A percentile compares a stretch with the other conserved stretches of the same genome.
Conservation (phyloP, 2,329 filamentous ascomycete species). For the Elsinoe perseae region DNA sequence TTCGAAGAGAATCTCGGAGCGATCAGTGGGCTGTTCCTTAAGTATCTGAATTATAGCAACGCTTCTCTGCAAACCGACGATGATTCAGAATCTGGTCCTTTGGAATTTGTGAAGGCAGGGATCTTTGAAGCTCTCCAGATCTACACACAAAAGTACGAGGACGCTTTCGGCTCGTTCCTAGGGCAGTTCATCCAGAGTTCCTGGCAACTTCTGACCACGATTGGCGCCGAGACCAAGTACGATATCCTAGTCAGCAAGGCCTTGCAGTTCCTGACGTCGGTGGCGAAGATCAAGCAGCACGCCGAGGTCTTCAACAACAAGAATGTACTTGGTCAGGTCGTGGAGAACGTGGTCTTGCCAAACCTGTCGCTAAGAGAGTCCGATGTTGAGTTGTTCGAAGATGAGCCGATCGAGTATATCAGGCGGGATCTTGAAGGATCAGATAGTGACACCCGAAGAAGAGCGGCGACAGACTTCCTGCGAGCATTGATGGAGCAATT, state of each 20-base stretch:
- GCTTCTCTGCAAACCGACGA: constrained; percentile 74
- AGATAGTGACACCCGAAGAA: constrained; percentile 83
- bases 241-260: constrained; percentile 92
- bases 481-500: constrained; percentile 83
- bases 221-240: constrained; percentile 83
- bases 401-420: constrained; percentile 98
- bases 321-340: constrained; percentile 71
- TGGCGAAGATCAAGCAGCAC: constrained; percentile 70
- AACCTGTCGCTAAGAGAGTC: constrained; percentile 88
- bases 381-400: constrained; percentile 92
- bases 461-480: constrained; percentile 91
- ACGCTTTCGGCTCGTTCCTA: constrained; percentile 77
- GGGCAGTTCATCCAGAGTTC: constrained; percentile 80
- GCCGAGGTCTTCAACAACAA: constrained; percentile 79
- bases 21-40: constrained; percentile 75
- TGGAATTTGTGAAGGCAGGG: constrained; percentile 84
- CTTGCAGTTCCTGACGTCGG: constrained; percentile 85
- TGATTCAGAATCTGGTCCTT: constrained; percentile 74
- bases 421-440: constrained; percentile 90
- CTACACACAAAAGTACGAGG: constrained; percentile 90
- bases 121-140: constrained; percentile 88
- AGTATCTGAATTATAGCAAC: constrained; percentile 87
- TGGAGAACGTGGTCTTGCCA: constrained; percentile 91
- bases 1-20: constrained; percentile 81
- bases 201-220: constrained; percentile 82